phyloP scores from a whole-genome alignment of 768 basidiomycete species.

The Lentinula guzmanii region DNA sequence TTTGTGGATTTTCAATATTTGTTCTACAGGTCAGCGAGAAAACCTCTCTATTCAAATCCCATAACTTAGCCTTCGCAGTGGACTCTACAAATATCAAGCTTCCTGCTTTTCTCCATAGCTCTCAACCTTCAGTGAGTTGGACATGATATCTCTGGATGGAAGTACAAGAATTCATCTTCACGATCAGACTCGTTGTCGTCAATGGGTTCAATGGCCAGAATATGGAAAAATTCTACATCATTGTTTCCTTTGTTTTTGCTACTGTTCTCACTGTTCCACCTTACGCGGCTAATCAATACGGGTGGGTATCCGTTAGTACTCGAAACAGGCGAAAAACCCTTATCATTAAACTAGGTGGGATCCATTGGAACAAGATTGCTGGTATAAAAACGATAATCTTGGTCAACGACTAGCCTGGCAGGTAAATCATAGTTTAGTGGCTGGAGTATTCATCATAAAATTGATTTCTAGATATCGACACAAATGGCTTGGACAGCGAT shows the following conservation, averaged over 20 bases:
- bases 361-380: slow-evolving; percentile 15
- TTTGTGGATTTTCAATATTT: slow-evolving; percentile 16
- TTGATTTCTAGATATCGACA: slow-evolving; percentile 11
- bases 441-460: not conserved
- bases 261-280: slow-evolving; percentile 13
- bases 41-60: not conserved
- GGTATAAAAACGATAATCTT: slow-evolving; percentile 15
- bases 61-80: slow-evolving; percentile 2
- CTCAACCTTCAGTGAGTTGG: slow-evolving; percentile 17
- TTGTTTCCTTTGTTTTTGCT: slow-evolving; percentile 8
- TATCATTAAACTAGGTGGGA: slow-evolving; percentile 12
- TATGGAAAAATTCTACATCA: slow-evolving; percentile 16
- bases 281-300: slow-evolving; percentile 17
- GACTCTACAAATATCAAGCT: slow-evolving; percentile 16
- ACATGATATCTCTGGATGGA: not conserved
- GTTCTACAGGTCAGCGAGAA: slow-evolving; percentile 12
- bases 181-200: slow-evolving; percentile 14
- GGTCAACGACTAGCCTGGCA: slow-evolving; percentile 15
- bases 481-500: slow-evolving; percentile 14
- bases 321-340: not conserved
- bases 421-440: not conserved
- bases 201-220: slow-evolving; percentile 12
- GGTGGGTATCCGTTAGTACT: slow-evolving; percentile 6
- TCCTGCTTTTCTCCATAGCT: slow-evolving; percentile 16
- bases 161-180: not conserved